These are phyloP conservation scores for Boletus vermiculosoides DNA, from an alignment of 768 basidiomycete species.

Conservation along the genomic window DNA sequence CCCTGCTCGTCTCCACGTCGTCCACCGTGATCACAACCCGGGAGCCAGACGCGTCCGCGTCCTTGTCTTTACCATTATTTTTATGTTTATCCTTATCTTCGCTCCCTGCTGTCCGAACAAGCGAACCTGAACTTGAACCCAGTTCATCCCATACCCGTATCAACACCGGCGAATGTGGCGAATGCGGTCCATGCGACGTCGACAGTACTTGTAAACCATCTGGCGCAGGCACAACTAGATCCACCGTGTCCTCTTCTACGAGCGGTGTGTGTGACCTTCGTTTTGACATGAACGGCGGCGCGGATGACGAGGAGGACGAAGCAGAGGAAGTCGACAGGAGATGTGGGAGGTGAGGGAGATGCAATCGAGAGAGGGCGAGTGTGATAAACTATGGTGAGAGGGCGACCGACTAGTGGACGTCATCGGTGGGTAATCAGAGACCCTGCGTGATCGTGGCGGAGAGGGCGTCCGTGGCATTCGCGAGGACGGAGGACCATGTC, in stretches of 20 bases:
- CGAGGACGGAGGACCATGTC: neutral
- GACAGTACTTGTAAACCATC: slow-evolving; percentile 19
- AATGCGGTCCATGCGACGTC: slow-evolving; percentile 13
- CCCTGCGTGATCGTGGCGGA: slow-evolving; percentile 7
- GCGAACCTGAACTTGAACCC: neutral
- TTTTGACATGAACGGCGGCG: slow-evolving; percentile 3
- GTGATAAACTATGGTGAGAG: slow-evolving; percentile 5
- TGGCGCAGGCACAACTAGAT: slow-evolving; percentile 60
- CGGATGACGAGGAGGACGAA: neutral
- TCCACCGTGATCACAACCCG: slow-evolving; percentile 5
- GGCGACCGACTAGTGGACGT: slow-evolving; percentile 9
- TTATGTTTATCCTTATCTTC: neutral
- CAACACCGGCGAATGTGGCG: slow-evolving; percentile 18
- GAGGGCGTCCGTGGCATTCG: slow-evolving; percentile 4
- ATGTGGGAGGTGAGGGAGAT: slow-evolving; percentile 10
- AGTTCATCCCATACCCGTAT: slow-evolving; percentile 30
- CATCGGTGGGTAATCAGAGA: slow-evolving; percentile 9
- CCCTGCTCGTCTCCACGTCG: too few relatives aligned
- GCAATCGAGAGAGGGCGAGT: slow-evolving; percentile 15
- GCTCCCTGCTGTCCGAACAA: neutral
- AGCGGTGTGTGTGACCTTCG: slow-evolving; percentile 20
- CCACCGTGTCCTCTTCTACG: slow-evolving; percentile 69
- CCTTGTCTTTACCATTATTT: neutral
- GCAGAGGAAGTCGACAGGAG: slow-evolving; percentile 4
- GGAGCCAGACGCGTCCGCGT: neutral